Percentiles rank a stretch among this genome's conserved stretches.
These are phyloP conservation scores for Chaetothyriales sp. DNA, from an alignment of 2,329 filamentous ascomycete species.

Conservation along the genomic window DNA sequence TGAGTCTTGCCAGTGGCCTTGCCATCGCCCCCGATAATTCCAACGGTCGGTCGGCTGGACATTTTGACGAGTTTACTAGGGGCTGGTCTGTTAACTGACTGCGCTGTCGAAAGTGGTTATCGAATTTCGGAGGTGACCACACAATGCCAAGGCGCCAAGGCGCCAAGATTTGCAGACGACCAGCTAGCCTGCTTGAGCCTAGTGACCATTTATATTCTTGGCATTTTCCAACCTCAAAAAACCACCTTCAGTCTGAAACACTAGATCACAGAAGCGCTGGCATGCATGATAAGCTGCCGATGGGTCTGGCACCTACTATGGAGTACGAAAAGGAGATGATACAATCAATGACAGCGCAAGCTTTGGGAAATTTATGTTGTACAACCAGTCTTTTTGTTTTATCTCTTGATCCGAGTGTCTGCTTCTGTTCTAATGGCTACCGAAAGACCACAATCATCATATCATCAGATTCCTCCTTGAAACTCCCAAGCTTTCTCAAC, in stretches of 20 bases:
- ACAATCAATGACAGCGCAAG: background rate
- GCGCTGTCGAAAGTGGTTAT: background rate
- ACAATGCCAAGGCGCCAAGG: background rate
- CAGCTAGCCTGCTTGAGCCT: background rate
- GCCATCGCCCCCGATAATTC: slow-evolving; percentile 94
- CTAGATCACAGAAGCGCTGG: too few relatives aligned
- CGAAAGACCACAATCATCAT: background rate
- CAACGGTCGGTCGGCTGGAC: slow-evolving; percentile 94
- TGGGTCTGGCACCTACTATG: too few relatives aligned
- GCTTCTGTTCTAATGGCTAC: background rate
- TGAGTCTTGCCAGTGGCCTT: slow-evolving; percentile 75
- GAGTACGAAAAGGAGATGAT: background rate
- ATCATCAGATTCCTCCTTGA: slow-evolving; percentile 5
- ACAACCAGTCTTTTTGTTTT: background rate
- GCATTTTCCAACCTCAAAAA: background rate
- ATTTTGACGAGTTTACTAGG: slow-evolving; percentile 32
- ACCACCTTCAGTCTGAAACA: too few relatives aligned
- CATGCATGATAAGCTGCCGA: too few relatives aligned
- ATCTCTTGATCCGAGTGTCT: background rate
- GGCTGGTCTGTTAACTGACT: background rate
- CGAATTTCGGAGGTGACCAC: background rate
- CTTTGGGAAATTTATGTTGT: background rate
- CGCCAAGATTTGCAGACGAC: background rate
- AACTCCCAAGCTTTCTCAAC: background rate
- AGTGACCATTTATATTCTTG: background rate